Base-by-base conservation (phyloP, 1,139 yeast genomes). In the Eremothecium coryli region DNA sequence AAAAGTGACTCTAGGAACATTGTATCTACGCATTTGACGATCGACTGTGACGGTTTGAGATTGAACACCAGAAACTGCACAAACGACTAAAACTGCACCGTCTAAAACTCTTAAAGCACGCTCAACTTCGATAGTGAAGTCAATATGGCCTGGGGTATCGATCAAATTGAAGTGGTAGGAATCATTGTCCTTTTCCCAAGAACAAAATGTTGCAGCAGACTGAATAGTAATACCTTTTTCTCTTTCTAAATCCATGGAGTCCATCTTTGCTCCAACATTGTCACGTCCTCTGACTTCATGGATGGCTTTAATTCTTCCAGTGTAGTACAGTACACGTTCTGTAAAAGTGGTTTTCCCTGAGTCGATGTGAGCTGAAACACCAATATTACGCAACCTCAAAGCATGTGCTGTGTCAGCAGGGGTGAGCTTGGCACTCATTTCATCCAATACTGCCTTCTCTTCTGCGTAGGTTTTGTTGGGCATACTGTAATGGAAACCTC, bases 231-330 rank as follows among this genome's bases (percentile, higher is more conserved):
- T 90, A 58, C 98, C 98, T 57, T 93, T 84, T 64, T 88, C 97
- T 60, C 98, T 75, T 64, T 90, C 98, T 48, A 90, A 72, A 49
- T 90, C 98, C 93, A 90, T 85, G 44, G 88, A 86, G 56, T 90
- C 99, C 94, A 90, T 90, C 64, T 86, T 90, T 40, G 99, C 99
- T 39, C 99, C 99, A 40, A 90, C 97, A 47, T 88, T 78, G 60
- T 90, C 99, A 54, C 93, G 76, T 33, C 99, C 99, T 60, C 98
- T 73, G 33, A 90, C 99, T 62, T 90, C 99, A 58, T 90, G 99
- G 52, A 90, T 93, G 18, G 95, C 95, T 59, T 88, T 86, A 60
- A 93, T 93, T 58, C 98, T 74, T 40, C 98, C 98, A 7, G 99
- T 90, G 60, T 93, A 93, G 63, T 76, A 90, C 49, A 90, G 66